phyloP scores from a whole-genome alignment of 192 early-diverging fungal genomes.

The Diversispora eburnea region DNA sequence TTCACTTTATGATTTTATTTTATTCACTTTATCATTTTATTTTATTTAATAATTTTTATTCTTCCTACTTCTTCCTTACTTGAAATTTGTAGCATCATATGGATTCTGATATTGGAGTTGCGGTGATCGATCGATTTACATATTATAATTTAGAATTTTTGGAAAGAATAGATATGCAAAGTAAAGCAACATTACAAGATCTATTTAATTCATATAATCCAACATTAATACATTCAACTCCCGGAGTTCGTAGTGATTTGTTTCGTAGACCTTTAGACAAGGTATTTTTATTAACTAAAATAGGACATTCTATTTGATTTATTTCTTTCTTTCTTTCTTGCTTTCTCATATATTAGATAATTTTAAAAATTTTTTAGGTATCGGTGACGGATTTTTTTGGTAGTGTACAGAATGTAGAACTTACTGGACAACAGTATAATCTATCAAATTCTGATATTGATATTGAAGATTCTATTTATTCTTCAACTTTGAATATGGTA shows the following conservation, averaged over 20 bases:
- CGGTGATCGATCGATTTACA: constrained; percentile 97
- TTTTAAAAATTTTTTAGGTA: constrained; percentile 42
- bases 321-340: too few relatives aligned
- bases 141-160: constrained; percentile 94
- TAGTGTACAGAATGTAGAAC: constrained; percentile 84
- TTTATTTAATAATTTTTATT: too few relatives aligned
- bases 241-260: constrained; percentile 82
- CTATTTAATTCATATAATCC: constrained; percentile 84
- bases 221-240: constrained; percentile 70
- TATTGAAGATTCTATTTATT: not conserved
- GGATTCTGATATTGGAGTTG: constrained; percentile 92
- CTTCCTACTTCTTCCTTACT: too few relatives aligned
- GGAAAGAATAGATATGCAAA: constrained; percentile 78
- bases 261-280: constrained; percentile 74
- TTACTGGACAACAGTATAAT: constrained; percentile 56
- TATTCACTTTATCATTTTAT: too few relatives aligned
- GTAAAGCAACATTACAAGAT: constrained; percentile 67
- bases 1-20: too few relatives aligned
- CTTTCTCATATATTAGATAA: not conserved
- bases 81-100: constrained; percentile 59
- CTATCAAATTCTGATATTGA: not conserved
- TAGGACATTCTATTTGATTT: not conserved
- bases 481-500: not conserved
- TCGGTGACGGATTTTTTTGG: constrained; percentile 96
- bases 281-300: constrained; percentile 40